These are phyloP conservation scores for Candida awuae DNA, from an alignment of 805 yeast species.

Conservation along the genomic window DNA sequence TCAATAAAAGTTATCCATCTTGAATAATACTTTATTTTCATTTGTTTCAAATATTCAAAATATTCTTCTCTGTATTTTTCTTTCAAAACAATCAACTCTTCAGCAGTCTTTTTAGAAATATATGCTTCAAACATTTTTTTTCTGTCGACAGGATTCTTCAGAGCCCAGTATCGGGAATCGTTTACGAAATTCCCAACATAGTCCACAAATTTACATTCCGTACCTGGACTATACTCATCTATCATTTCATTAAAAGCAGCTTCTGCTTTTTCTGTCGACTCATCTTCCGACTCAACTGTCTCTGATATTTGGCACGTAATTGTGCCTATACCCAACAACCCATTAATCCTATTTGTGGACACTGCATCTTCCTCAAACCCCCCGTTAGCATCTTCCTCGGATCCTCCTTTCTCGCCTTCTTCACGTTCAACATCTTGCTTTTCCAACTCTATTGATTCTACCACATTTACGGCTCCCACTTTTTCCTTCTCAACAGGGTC, in stretches of 20 bases:
- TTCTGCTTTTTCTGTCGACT: constrained; percentile 8
- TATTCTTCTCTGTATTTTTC: constrained; percentile 54
- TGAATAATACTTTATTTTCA: constrained; percentile 44
- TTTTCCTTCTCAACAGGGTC: background rate
- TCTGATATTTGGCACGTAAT: too few relatives aligned
- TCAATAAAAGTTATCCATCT: constrained; percentile 45
- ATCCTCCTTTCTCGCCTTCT: background rate
- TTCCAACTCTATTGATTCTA: background rate
- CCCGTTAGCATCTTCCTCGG: background rate
- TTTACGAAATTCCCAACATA: constrained; percentile 51
- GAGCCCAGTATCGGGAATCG: constrained; percentile 61
- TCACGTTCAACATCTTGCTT: too few relatives aligned
- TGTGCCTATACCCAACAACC: too few relatives aligned
- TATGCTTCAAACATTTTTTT: constrained; percentile 59
- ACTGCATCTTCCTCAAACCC: too few relatives aligned
- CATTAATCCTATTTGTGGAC: background rate
- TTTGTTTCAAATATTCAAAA: constrained; percentile 34
- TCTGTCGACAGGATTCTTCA: constrained; percentile 53
- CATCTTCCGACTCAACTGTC: background rate
- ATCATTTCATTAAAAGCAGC: constrained; percentile 44
- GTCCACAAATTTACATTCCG: constrained; percentile 65
- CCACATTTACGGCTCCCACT: background rate
- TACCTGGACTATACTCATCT: constrained; percentile 48
- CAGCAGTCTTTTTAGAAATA: constrained; percentile 40
- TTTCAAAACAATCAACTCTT: constrained; percentile 44